Percentiles rank a stretch among this genome's conserved stretches.
These are phyloP conservation scores for Termitomyces heimii DNA, from an alignment of 768 basidiomycete genomes.

Conservation along the genomic window DNA sequence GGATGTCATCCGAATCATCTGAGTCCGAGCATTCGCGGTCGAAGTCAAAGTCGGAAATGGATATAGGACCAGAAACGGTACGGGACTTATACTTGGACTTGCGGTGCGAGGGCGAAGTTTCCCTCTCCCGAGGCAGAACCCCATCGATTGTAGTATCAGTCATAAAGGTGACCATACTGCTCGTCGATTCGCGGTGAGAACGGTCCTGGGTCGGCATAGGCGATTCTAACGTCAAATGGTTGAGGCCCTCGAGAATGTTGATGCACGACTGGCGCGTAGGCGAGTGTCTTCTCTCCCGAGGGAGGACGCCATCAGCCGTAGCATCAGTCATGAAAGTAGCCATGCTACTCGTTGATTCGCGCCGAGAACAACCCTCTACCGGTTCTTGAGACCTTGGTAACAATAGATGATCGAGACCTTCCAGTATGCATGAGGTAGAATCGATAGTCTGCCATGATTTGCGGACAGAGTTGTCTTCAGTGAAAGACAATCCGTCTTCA, in stretches of 20 bases:
- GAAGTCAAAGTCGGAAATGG: constrained; percentile 36
- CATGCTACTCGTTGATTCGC: constrained; percentile 46
- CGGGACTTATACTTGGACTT: constrained; percentile 16
- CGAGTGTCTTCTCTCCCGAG: constrained; percentile 19
- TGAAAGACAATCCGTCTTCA: neutral
- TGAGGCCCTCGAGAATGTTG: constrained; percentile 39
- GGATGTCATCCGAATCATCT: constrained; percentile 25
- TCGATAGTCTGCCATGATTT: constrained; percentile 41
- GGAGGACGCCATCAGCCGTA: constrained; percentile 55
- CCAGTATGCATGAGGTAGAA: constrained; percentile 32
- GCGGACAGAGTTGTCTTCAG: constrained; percentile 19
- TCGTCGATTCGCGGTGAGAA: constrained; percentile 35
- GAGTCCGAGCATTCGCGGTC: constrained; percentile 33
- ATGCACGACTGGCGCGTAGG: constrained; percentile 10
- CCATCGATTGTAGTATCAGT: constrained; percentile 55
- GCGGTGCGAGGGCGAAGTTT: neutral
- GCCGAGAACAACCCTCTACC: constrained; percentile 21
- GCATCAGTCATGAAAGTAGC: constrained; percentile 51
- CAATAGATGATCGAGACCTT: constrained; percentile 29
- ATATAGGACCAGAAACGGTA: constrained; percentile 24
- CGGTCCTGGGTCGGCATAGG: constrained; percentile 21
- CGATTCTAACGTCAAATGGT: constrained; percentile 24
- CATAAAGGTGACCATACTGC: constrained; percentile 51
- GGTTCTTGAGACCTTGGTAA: constrained; percentile 27
- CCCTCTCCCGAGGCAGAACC: constrained; percentile 34